Conservation (phyloP, 345 rosid species). For the Erysimum cheiranthoides region DNA sequence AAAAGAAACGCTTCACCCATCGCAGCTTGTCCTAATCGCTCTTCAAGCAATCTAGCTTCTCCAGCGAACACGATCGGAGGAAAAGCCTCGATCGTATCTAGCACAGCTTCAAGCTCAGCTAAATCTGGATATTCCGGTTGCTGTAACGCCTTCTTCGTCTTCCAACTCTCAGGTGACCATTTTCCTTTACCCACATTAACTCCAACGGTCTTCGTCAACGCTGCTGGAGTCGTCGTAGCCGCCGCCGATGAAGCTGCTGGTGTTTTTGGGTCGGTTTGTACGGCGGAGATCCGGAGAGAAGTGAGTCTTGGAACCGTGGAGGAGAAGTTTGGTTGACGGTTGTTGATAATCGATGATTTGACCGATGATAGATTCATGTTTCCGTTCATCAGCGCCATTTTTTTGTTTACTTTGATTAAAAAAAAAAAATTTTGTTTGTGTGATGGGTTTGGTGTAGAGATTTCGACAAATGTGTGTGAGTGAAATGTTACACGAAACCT, state of each 20-base stretch:
- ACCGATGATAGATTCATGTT: conserved; percentile 38
- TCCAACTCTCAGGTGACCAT: conserved; percentile 68
- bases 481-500: conserved; percentile 41
- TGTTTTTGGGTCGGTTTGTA: conserved; percentile 42
- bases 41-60: conserved; percentile 66
- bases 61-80: conserved; percentile 78
- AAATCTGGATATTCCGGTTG: conserved; percentile 66
- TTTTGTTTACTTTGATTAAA: not conserved
- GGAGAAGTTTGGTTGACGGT: conserved; percentile 40
- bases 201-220: conserved; percentile 22
- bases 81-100: conserved; percentile 55
- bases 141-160: conserved; percentile 59
- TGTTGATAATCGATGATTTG: conserved; percentile 34
- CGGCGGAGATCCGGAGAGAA: conserved; percentile 46
- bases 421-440: not conserved
- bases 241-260: conserved; percentile 36
- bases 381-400: conserved; percentile 47
- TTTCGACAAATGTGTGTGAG: conserved; percentile 29
- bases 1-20: conserved; percentile 72
- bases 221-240: conserved; percentile 2
- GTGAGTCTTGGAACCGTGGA: conserved; percentile 32
- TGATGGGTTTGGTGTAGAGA: conserved; percentile 29
- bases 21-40: conserved; percentile 65
- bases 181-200: conserved; percentile 41
- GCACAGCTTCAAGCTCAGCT: conserved; percentile 55